Base-by-base conservation (phyloP, 73 alveolate species). In the Symbiodinium natans region DNA sequence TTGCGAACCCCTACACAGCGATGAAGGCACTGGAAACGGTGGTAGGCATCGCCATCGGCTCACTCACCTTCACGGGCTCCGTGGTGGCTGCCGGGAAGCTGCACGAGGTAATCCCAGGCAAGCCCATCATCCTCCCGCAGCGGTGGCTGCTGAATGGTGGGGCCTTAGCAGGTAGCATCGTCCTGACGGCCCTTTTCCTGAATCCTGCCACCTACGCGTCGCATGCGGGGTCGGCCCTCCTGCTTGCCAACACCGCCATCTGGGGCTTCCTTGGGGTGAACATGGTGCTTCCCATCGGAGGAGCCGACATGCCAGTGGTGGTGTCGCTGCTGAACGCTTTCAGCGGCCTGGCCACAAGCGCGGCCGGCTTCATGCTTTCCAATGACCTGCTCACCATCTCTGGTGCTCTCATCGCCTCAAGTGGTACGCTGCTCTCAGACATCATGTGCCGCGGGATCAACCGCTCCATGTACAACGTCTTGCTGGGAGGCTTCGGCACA, bases 241-340 rank as follows among this genome's bases (percentile, higher is more conserved):
- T 99, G 41, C 48, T 93, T 87, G 86, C 98, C 41, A 99, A 99
- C 52, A 92, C 99, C 10, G 99, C 99, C 23, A 68, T 99, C 31
- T 88, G 99, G 75, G 90, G 94, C 59, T 93, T 94, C 29, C 92
- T 98, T 42, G 99, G 99, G 46, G 99, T 94, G 77, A 99, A 98
- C 86, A 90, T 99, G 92, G 98, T 92, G 73, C 92, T 98, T 90
- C 99, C 99, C 52, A 99, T 99, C 40, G 99, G 99, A 34, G 99
- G 99, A n/a, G 99, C 99, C 15, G 99, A 99, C 95, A 99, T 99
- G 99, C 99, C 99, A 5, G 99, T 99, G 92, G 99, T 99, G 59
- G 99, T 99, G 52, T 99, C 99, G 56, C 99, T 99, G 98, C 86
- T 99, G 92, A 99, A 99, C 84, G 97, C 99, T 73, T 99, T 99